A percentile compares a stretch with the other conserved stretches of the same genome.
phyloP scores from a whole-genome alignment of 768 basidiomycete species.

The Phaffia tasmanica region DNA sequence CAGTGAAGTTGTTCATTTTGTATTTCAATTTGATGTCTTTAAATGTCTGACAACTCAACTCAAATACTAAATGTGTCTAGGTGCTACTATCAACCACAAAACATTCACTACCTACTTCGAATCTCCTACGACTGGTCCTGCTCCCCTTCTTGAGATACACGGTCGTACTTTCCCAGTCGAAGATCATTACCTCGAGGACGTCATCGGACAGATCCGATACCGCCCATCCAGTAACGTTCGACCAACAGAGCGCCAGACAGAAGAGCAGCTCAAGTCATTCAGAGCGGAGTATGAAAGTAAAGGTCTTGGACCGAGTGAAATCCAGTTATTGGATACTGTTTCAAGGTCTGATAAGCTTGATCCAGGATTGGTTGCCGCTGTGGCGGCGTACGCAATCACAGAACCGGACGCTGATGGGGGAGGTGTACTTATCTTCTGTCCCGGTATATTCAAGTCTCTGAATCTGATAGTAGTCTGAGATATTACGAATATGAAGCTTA shows the following conservation, averaged over 20 bases:
- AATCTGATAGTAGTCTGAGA: background rate
- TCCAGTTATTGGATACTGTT: conserved; percentile 53
- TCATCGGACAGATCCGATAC: conserved; percentile 52
- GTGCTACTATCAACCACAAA: conserved; percentile 81
- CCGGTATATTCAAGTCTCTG: background rate
- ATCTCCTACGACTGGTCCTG: conserved; percentile 40
- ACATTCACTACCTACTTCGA: conserved; percentile 70
- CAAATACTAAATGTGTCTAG: background rate
- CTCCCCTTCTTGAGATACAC: conserved; percentile 72
- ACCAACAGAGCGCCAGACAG: conserved; percentile 40
- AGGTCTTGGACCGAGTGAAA: conserved; percentile 48
- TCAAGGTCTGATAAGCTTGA: conserved; percentile 57
- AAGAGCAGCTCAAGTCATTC: conserved; percentile 45
- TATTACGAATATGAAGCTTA: background rate
- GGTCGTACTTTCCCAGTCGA: conserved; percentile 68
- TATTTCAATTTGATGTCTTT: too few relatives aligned
- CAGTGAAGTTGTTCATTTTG: too few relatives aligned
- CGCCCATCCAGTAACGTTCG: conserved; percentile 37
- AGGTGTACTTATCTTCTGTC: conserved; percentile 64
- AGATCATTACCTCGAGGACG: conserved; percentile 70
- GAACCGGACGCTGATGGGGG: conserved; percentile 36
- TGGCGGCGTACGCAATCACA: conserved; percentile 46
- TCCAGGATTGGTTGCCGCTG: conserved; percentile 58
- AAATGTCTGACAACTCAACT: conserved; percentile 3
- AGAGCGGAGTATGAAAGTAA: conserved; percentile 45